Conservation (phyloP, 495 filamentous ascomycete genomes). For the Penicillium atrosanguineum region DNA sequence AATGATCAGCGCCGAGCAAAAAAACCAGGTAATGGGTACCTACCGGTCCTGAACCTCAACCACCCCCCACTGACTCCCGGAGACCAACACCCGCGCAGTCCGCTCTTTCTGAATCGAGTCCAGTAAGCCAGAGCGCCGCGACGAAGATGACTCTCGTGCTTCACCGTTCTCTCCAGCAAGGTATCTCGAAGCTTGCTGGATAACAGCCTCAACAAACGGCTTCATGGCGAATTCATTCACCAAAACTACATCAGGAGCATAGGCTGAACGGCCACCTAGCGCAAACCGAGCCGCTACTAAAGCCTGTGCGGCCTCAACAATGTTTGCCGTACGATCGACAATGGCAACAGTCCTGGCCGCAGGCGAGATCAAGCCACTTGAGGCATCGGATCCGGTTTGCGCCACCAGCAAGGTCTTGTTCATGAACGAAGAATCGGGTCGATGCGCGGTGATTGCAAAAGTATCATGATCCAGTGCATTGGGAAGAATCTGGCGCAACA, state of each 20-base stretch:
- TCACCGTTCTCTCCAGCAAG: constrained; percentile 31
- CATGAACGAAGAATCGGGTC: constrained; percentile 22
- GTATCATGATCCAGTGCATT: constrained; percentile 44
- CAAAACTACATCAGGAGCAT: constrained; percentile 53
- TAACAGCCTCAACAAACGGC: constrained; percentile 44
- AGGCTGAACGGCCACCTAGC: constrained; percentile 48
- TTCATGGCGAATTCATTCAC: constrained; percentile 57
- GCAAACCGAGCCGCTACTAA: constrained; percentile 49
- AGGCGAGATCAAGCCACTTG: constrained; percentile 29
- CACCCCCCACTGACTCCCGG: constrained; percentile 31
- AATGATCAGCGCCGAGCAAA: not conserved
- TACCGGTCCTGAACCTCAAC: constrained; percentile 32
- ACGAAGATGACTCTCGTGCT: constrained; percentile 9
- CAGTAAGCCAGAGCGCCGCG: constrained; percentile 19
- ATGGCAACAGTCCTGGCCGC: constrained; percentile 41
- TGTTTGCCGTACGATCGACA: constrained; percentile 51
- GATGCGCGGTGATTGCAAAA: constrained; percentile 32
- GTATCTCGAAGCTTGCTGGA: constrained; percentile 34
- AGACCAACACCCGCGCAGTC: constrained; percentile 21
- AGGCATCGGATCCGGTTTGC: constrained; percentile 13
- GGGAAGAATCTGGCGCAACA: constrained; percentile 41
- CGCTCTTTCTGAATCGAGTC: constrained; percentile 25
- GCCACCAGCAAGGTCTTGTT: constrained; percentile 13
- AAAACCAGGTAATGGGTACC: not conserved
- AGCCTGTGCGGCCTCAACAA: constrained; percentile 42